Percentiles rank a stretch among this genome's conserved stretches.
Evolutionary conservation across 192 early-diverging fungal species (phyloP).

Genomic region (Linnemannia exigua): DNA sequence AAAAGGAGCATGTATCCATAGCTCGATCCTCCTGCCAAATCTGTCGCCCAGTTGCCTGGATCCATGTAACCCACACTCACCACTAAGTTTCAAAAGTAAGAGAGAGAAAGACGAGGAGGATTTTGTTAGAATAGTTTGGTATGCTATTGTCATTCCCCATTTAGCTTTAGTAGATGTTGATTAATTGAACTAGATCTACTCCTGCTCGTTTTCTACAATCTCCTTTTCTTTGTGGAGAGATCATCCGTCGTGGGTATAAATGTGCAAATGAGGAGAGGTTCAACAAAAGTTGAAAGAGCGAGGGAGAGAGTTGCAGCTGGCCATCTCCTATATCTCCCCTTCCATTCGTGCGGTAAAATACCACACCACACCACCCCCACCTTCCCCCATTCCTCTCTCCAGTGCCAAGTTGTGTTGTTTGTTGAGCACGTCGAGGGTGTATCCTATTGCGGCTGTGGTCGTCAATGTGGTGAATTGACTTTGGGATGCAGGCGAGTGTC

Average conservation of each 20-base stretch:
- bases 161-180: not conserved
- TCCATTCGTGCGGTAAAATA: not conserved
- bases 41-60: slow-evolving; percentile 92
- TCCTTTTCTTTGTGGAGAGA: not conserved
- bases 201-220: not conserved
- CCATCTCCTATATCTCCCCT: no score
- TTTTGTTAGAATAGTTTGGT: not conserved
- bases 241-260: not conserved
- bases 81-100: slow-evolving; percentile 31
- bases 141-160: not conserved
- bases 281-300: not conserved
- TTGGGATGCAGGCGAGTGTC: not conserved
- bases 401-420: not conserved
- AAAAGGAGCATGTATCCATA: slow-evolving; percentile 83
- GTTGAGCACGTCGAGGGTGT: not conserved
- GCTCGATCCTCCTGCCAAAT: slow-evolving; percentile 80
- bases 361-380: no score
- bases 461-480: not conserved
- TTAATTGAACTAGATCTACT: not conserved
- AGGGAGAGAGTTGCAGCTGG: no score
- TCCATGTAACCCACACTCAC: slow-evolving; percentile 81
- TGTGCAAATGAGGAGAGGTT: not conserved
- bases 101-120: not conserved
- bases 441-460: not conserved
- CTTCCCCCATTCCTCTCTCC: no score